Conservation (phyloP, 2,329 filamentous ascomycete species). For the Botrytis sinoallii region DNA sequence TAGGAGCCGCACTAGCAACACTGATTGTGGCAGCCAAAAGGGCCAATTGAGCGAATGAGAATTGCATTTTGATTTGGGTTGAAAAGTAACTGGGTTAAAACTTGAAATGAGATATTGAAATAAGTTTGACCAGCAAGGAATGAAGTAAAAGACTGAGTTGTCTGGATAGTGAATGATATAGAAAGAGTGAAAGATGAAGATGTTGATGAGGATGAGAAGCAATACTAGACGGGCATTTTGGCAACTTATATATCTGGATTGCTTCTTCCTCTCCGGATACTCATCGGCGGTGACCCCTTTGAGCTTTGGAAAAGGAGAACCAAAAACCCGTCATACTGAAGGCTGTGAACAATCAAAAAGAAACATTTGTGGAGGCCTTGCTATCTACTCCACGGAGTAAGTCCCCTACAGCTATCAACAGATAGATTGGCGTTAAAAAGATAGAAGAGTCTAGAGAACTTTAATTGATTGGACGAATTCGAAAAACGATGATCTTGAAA, state of each 20-base stretch:
- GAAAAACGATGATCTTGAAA: not conserved
- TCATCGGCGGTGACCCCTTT: not conserved
- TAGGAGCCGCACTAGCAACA: conserved; percentile 4
- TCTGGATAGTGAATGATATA: not conserved
- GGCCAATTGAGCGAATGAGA: conserved; percentile 6
- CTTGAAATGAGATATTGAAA: not conserved
- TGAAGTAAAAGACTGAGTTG: not conserved
- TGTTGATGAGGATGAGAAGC: not conserved
- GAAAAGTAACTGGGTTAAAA: not conserved
- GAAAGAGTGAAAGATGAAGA: not conserved
- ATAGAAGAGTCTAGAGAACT: not conserved
- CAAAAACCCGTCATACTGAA: not conserved
- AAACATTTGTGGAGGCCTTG: not conserved
- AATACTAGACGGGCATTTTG: not conserved
- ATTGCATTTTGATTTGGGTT: conserved; percentile 10
- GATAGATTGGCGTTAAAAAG: not conserved
- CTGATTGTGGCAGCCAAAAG: not conserved
- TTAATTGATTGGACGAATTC: not conserved
- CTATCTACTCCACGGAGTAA: not conserved
- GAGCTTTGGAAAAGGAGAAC: not conserved
- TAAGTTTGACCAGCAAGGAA: conserved; percentile 1
- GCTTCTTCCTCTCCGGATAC: not conserved
- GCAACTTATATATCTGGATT: not conserved
- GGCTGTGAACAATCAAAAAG: conserved; percentile 7
- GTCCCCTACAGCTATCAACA: not conserved